These are phyloP conservation scores for Thalassiosira profunda DNA, from an alignment of 108 stramenopile genomes.

Conservation along the genomic window DNA sequence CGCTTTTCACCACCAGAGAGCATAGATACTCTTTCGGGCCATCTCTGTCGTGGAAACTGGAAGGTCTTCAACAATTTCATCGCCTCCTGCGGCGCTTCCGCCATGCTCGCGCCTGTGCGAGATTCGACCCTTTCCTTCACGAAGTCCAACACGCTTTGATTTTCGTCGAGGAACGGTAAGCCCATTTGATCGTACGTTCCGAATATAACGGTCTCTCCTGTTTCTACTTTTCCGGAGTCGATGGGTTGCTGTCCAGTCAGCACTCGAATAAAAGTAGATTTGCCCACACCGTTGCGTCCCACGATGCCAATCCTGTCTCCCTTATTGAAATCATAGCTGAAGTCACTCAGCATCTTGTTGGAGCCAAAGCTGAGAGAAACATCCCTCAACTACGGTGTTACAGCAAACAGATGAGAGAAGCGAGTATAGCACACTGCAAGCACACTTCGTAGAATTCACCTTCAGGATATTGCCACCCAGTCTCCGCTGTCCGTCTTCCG, in stretches of 20 bases:
- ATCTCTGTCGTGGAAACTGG: conserved; percentile 71
- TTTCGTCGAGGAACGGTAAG: conserved; percentile 58
- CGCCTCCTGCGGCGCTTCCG: conserved; percentile 74
- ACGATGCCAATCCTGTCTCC: conserved; percentile 87
- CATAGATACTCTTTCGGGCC: conserved; percentile 75
- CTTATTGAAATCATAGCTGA: conserved; percentile 79
- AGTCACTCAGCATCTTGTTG: conserved; percentile 73
- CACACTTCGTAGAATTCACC: conserved; percentile 7
- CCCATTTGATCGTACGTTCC: conserved; percentile 90
- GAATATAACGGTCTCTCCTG: conserved; percentile 85
- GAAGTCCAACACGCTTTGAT: conserved; percentile 76
- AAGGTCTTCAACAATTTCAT: conserved; percentile 77
- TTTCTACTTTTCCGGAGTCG: conserved; percentile 65
- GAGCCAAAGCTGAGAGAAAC: conserved; percentile 74
- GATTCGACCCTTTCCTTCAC: conserved; percentile 73
- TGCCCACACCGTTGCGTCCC: conserved; percentile 87
- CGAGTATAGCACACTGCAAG: neutral
- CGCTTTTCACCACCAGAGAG: conserved; percentile 87
- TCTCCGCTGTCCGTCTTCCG: conserved; percentile 45
- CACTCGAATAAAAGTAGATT: conserved; percentile 73
- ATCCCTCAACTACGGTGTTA: conserved; percentile 49
- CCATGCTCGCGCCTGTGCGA: conserved; percentile 41
- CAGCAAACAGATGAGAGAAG: neutral
- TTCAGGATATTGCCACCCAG: conserved; percentile 71
- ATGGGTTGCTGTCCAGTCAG: conserved; percentile 60